Evolutionary conservation across 2,329 filamentous ascomycete genomes (phyloP).

Genomic region (Eutypella sp.): DNA sequence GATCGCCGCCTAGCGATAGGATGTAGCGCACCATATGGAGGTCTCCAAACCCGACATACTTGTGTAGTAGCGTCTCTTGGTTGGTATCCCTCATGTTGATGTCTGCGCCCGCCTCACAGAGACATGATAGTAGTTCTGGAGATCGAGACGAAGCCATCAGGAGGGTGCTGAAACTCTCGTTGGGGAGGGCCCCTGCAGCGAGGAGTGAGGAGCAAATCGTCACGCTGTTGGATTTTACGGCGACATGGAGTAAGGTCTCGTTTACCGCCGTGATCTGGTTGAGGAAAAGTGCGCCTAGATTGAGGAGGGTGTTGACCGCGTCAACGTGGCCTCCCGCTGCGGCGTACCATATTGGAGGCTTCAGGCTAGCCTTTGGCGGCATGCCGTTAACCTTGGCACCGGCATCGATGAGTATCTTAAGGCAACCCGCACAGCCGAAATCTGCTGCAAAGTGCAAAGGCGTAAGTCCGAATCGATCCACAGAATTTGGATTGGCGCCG

Average conservation of each 20-base stretch:
- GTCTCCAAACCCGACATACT: slow-evolving; percentile 1
- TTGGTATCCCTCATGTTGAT: slow-evolving; percentile 3
- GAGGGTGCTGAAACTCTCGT: slow-evolving; percentile 2
- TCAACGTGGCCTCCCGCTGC: slow-evolving; percentile 4
- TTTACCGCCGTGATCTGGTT: slow-evolving; percentile 1
- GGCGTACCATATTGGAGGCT: slow-evolving; percentile 8
- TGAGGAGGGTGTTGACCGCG: slow-evolving; percentile 2
- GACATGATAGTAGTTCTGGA: slow-evolving; percentile 2
- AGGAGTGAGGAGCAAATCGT: slow-evolving; percentile 4
- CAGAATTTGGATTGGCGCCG: slow-evolving; percentile 5
- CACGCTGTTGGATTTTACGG: slow-evolving; percentile 4
- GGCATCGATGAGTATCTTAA: slow-evolving; percentile 4
- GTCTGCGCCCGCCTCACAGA: slow-evolving; percentile 5
- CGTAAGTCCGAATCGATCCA: slow-evolving; percentile 5
- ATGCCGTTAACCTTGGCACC: slow-evolving; percentile 4
- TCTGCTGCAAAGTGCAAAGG: slow-evolving; percentile 11
- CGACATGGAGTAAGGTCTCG: slow-evolving; percentile 8
- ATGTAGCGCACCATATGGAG: slow-evolving; percentile 5
- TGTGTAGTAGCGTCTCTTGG: slow-evolving; percentile 4
- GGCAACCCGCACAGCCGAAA: slow-evolving; percentile 7
- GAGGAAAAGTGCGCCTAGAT: slow-evolving; percentile 5
- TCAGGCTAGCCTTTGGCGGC: slow-evolving; percentile 2
- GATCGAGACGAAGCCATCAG: background rate
- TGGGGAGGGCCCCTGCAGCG: slow-evolving; percentile 3
- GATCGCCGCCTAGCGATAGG: slow-evolving; percentile 4